Evolutionary conservation across 2,329 filamentous ascomycete species (phyloP).

Genomic region (Neurospora sp.): DNA sequence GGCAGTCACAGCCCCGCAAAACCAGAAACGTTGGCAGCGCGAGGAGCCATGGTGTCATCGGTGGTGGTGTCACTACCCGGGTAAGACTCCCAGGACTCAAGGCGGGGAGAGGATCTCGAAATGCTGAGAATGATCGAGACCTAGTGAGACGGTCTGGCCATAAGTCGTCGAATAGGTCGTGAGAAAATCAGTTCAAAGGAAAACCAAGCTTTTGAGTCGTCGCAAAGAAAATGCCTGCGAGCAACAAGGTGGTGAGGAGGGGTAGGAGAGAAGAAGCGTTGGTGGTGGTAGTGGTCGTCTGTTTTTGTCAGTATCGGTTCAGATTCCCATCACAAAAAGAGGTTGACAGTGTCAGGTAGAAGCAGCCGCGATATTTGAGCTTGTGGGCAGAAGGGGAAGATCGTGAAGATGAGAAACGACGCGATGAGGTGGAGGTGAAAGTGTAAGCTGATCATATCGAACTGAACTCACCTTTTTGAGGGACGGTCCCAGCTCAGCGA

Average conservation of each 20-base stretch:
- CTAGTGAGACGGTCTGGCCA: slow-evolving; percentile 29
- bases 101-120: slow-evolving; percentile 23
- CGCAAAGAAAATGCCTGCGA: background rate
- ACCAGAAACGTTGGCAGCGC: background rate
- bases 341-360: background rate
- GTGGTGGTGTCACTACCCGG: background rate
- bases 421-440: background rate
- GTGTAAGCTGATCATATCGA: background rate
- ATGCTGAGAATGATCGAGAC: slow-evolving; percentile 17
- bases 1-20: slow-evolving; percentile 23
- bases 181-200: slow-evolving; percentile 1
- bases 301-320: background rate
- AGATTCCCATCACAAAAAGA: background rate
- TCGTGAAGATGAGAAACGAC: background rate
- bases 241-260: background rate
- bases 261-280: background rate
- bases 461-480: slow-evolving; percentile 23
- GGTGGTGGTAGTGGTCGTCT: background rate
- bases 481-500: slow-evolving; percentile 53
- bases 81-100: slow-evolving; percentile 26
- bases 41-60: background rate
- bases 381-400: background rate
- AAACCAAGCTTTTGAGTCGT: background rate
- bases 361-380: background rate
- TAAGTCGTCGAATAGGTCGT: slow-evolving; percentile 16